A percentile compares a stretch with the other conserved stretches of the same genome.
Evolutionary conservation across 2,329 filamentous ascomycete genomes (phyloP).

Genomic region (Pleomassaria siparia): DNA sequence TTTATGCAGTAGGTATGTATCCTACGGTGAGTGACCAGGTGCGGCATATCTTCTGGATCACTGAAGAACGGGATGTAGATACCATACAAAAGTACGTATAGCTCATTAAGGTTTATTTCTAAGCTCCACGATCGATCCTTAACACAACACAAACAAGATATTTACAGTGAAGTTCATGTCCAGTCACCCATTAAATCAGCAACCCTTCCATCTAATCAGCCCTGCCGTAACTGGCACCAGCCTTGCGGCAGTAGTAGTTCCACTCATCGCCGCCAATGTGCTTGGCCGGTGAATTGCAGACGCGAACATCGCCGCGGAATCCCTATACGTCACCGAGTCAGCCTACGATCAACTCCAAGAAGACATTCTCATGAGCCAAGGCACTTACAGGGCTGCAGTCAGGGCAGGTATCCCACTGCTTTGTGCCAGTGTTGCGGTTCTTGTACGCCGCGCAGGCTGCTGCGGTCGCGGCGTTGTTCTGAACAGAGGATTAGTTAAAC

Average conservation of each 20-base stretch:
- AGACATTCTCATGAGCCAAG: no score
- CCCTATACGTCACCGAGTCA: neutral
- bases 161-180: no score
- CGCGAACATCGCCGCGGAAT: neutral
- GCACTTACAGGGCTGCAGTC: neutral
- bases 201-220: neutral
- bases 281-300: neutral
- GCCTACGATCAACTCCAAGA: neutral
- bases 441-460: neutral
- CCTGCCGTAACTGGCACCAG: neutral
- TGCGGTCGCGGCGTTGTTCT: neutral
- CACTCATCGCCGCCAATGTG: neutral
- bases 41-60: no score
- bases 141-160: no score
- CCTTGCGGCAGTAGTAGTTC: neutral
- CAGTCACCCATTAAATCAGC: no score
- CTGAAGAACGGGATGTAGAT: no score
- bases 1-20: no score
- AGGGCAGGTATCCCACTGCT: neutral
- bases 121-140: no score
- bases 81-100: no score
- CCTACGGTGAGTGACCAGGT: no score
- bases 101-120: no score
- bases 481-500: neutral
- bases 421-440: neutral